These are phyloP conservation scores for Trametes gibbosa DNA, from an alignment of 768 basidiomycete species.

Conservation along the genomic window DNA sequence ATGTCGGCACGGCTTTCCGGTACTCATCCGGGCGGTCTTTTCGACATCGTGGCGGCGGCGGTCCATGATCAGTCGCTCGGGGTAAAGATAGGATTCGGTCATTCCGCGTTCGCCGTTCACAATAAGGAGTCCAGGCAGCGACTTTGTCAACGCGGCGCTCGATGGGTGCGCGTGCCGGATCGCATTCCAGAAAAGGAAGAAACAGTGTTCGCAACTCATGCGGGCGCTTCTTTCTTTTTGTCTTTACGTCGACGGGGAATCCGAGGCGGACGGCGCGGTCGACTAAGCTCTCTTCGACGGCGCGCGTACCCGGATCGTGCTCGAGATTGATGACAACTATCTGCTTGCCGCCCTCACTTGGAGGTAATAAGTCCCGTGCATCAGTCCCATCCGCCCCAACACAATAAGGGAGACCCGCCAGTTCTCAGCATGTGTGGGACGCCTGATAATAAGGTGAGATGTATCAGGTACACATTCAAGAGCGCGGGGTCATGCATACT, in stretches of 20 bases:
- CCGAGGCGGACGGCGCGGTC: conserved; percentile 4
- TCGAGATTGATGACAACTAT: not conserved
- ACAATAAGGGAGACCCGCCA: conserved; percentile 6
- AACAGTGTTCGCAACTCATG: conserved; percentile 9
- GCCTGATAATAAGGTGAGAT: conserved; percentile 14
- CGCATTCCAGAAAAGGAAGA: conserved; percentile 7
- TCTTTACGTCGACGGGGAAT: conserved; percentile 9
- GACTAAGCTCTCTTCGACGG: conserved; percentile 1
- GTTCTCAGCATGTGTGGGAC: not conserved
- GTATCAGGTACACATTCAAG: not conserved
- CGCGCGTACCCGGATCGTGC: not conserved
- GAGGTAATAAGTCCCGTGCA: not conserved
- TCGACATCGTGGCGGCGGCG: not conserved
- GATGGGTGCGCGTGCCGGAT: not conserved
- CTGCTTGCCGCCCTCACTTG: not conserved
- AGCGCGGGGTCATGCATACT: not conserved
- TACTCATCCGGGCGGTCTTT: not conserved
- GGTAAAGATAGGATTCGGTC: not conserved
- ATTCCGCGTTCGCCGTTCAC: conserved; percentile 2
- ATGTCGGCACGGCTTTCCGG: not conserved
- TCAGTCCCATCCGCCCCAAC: conserved; percentile 3
- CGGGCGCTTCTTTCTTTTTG: conserved; percentile 14
- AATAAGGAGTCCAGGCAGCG: conserved; percentile 7
- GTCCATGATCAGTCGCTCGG: not conserved
- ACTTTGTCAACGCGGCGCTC: not conserved